Conservation (phyloP, 2,329 filamentous ascomycete genomes). For the Eutypa lata region DNA sequence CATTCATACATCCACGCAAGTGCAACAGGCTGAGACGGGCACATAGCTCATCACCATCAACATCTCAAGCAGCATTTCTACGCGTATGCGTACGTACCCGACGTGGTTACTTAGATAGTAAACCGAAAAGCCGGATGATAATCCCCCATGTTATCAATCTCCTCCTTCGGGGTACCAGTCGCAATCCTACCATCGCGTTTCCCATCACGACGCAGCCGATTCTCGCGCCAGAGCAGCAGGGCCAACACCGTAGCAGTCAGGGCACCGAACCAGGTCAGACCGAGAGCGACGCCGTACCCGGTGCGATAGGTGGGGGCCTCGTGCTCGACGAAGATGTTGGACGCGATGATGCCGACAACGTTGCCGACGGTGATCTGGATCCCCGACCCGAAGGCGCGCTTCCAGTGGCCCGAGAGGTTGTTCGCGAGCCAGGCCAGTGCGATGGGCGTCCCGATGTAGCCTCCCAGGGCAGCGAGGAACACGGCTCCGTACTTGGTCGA, state of each 20-base stretch:
- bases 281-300: constrained; percentile 33
- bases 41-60: too few species aligned
- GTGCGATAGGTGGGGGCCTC: constrained; percentile 34
- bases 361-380: constrained; percentile 50
- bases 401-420: constrained; percentile 51
- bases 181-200: constrained; percentile 40
- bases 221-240: constrained; percentile 39
- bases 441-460: constrained; percentile 31
- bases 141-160: constrained; percentile 48
- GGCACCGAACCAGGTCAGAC: constrained; percentile 29
- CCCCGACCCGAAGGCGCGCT: constrained; percentile 45
- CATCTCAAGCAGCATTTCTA: too few species aligned
- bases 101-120: constrained; percentile 28
- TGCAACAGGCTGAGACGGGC: too few species aligned
- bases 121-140: constrained; percentile 49
- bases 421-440: constrained; percentile 47
- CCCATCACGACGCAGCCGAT: constrained; percentile 42
- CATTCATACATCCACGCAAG: too few species aligned
- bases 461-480: constrained; percentile 34
- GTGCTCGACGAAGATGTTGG: constrained; percentile 31
- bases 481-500: constrained; percentile 33
- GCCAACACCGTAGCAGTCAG: constrained; percentile 35
- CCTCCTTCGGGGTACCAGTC: constrained; percentile 22
- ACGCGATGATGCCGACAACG: constrained; percentile 34
- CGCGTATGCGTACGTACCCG: too few species aligned